These are phyloP conservation scores for Chaetomium sp. DNA, from an alignment of 2,329 filamentous ascomycete species.

Conservation along the genomic window DNA sequence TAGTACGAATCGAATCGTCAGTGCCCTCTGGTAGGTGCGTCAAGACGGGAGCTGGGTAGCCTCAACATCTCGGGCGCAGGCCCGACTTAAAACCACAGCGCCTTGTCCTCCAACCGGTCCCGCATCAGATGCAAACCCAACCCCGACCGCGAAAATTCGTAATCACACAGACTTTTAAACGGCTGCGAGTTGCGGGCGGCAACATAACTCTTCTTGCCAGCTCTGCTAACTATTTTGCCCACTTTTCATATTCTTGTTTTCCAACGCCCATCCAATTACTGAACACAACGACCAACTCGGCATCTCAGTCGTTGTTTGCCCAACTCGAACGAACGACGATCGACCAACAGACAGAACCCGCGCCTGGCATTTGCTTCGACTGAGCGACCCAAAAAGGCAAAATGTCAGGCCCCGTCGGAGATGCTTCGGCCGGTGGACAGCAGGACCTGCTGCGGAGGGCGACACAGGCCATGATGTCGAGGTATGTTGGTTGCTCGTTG, in stretches of 20 bases:
- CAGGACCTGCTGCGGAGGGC: slow-evolving; percentile 62
- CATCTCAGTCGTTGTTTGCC: not conserved
- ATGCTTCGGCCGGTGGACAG: slow-evolving; percentile 38
- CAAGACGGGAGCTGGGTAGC: slow-evolving; percentile 21
- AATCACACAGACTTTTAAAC: slow-evolving; percentile 12
- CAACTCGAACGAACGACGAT: not conserved
- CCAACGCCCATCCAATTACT: not conserved
- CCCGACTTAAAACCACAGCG: slow-evolving; percentile 9
- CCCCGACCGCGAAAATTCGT: slow-evolving; percentile 14
- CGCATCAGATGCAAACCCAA: slow-evolving; percentile 14
- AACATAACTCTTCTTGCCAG: not conserved
- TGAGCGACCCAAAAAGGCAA: slow-evolving; percentile 25
- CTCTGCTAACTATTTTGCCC: not conserved
- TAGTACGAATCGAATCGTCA: slow-evolving; percentile 7
- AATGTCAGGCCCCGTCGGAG: slow-evolving; percentile 53
- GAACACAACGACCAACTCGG: not conserved
- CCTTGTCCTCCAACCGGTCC: slow-evolving; percentile 8
- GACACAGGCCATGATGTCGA: slow-evolving; percentile 65
- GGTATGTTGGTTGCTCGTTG: slow-evolving; percentile 48
- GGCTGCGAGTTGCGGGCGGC: not conserved
- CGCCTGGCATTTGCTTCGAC: slow-evolving; percentile 24
- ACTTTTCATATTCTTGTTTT: not conserved
- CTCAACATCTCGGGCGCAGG: slow-evolving; percentile 13
- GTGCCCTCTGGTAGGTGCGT: slow-evolving; percentile 18
- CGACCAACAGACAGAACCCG: not conserved